A percentile compares a stretch with the other conserved stretches of the same genome.
Evolutionary conservation across 352 stramenopile genomes (phyloP).

Genomic region (Achlya hypogyna): DNA sequence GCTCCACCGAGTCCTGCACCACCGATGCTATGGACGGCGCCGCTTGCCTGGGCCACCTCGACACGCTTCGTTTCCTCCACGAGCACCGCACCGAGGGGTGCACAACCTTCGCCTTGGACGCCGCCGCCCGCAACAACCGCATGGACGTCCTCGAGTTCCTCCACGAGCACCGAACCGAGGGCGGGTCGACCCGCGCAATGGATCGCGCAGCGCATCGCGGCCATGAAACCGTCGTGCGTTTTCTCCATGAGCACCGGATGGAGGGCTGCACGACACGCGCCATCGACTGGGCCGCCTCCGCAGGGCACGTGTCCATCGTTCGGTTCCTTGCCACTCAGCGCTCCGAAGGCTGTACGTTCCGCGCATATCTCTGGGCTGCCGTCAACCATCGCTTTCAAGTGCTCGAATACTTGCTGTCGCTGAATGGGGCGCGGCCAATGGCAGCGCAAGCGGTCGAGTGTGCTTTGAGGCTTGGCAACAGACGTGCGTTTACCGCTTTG

Average conservation of each 20-base stretch:
- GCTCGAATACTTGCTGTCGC: background rate
- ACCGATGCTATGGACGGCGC: background rate
- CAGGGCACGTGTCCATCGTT: background rate
- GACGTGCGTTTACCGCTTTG: background rate
- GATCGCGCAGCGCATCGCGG: background rate
- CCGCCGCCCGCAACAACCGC: background rate
- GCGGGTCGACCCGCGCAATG: background rate
- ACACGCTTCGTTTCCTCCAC: background rate
- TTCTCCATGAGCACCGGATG: background rate
- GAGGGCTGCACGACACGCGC: background rate
- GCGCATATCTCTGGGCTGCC: background rate
- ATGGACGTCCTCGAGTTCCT: background rate
- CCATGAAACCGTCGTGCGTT: background rate
- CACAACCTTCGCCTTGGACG: background rate
- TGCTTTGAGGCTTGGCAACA: background rate
- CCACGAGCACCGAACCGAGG: background rate
- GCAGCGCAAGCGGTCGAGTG: background rate
- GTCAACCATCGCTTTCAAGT: background rate
- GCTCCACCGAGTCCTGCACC: background rate
- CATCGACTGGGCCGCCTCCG: background rate
- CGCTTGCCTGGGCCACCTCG: background rate
- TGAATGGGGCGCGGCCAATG: background rate
- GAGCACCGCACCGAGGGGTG: background rate
- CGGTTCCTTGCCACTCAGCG: background rate
- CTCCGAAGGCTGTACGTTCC: background rate